A percentile compares a stretch with the other conserved stretches of the same genome.
Evolutionary conservation across 495 filamentous ascomycete species (phyloP).

Genomic region (Penicillium diatomitis): DNA sequence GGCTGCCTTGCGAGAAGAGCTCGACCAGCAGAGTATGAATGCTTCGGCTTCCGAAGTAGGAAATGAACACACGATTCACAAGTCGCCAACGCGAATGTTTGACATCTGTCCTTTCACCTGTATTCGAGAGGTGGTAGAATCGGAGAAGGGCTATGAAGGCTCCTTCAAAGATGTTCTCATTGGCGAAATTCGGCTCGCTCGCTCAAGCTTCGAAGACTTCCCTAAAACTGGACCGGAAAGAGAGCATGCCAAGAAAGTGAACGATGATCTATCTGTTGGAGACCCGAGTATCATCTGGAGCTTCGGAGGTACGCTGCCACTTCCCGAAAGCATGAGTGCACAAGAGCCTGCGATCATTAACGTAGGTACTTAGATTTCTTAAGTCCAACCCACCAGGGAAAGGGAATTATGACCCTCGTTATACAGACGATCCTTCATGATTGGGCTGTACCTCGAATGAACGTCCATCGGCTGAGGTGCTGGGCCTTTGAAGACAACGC

Average conservation of each 20-base stretch:
- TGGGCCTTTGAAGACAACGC: constrained; percentile 13
- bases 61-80: neutral
- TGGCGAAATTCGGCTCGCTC: constrained; percentile 12
- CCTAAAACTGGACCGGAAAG: constrained; percentile 7
- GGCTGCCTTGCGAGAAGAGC: neutral
- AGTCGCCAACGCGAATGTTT: neutral
- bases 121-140: constrained; percentile 13
- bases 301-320: constrained; percentile 10
- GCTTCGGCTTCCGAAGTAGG: neutral
- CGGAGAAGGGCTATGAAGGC: constrained; percentile 1
- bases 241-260: constrained; percentile 7
- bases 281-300: constrained; percentile 15
- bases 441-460: constrained; percentile 22
- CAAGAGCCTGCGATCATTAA: neutral
- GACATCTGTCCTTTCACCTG: constrained; percentile 17
- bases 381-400: constrained; percentile 12
- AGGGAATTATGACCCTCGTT: constrained; percentile 20
- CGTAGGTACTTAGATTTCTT: constrained; percentile 13
- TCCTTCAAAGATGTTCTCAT: constrained; percentile 11
- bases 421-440: constrained; percentile 12
- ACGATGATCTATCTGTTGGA: constrained; percentile 12
- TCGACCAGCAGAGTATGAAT: neutral
- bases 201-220: constrained; percentile 20
- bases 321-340: neutral
- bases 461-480: constrained; percentile 9